Evolutionary conservation across 225 moss, liverwort and hornwort genomes (phyloP).

Genomic region (Ulota crispa): DNA sequence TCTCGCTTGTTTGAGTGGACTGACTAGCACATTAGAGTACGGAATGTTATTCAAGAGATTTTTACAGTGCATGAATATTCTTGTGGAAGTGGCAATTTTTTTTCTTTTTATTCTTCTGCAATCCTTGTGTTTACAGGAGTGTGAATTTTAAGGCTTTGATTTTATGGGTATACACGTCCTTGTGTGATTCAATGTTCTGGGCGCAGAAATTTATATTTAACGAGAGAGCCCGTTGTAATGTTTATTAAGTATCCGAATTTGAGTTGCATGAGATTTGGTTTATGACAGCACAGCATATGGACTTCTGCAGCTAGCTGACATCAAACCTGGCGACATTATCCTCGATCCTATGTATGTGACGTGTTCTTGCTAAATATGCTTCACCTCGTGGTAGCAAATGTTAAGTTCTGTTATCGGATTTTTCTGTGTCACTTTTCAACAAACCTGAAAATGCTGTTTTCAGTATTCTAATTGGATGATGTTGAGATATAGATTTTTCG

Average conservation of each 20-base stretch:
- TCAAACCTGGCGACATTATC: conserved; percentile 71
- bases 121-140: neutral
- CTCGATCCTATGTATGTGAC: conserved; percentile 77
- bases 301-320: conserved; percentile 75
- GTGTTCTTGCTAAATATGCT: conserved; percentile 1
- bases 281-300: conserved; percentile 85
- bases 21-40: neutral
- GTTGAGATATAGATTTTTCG: neutral
- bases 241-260: conserved; percentile 4
- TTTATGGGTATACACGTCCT: neutral
- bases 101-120: neutral
- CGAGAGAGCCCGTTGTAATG: neutral
- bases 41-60: neutral
- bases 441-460: neutral
- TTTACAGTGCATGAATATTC: neutral
- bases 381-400: neutral
- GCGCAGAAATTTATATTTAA: conserved; percentile 1
- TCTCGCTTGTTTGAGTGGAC: neutral
- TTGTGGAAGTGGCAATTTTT: neutral
- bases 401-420: neutral
- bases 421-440: neutral
- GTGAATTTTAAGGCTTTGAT: conserved; percentile 3
- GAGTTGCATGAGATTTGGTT: conserved; percentile 25
- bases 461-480: neutral
- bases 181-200: neutral